Evolutionary conservation across 1,284 basidiomycete species (phyloP).

Genomic region (Exobasidium cylindrosporum): DNA sequence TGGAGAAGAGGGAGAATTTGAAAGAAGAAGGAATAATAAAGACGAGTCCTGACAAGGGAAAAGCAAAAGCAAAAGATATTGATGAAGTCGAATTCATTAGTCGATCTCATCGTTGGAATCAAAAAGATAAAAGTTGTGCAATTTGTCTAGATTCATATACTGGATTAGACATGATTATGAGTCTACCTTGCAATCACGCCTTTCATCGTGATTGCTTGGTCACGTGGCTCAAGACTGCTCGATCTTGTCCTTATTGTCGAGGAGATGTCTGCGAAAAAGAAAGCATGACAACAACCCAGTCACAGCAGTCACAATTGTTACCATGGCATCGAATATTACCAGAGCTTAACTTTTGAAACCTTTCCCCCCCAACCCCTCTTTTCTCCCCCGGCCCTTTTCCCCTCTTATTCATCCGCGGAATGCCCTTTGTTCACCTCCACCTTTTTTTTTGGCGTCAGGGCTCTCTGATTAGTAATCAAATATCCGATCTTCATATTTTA

Average conservation of each 20-base stretch:
- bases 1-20: neutral
- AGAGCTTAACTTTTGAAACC: neutral
- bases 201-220: neutral
- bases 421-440: too few species aligned
- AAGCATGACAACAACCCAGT: neutral
- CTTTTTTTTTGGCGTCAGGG: too few species aligned
- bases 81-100: neutral
- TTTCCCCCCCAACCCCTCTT: too few species aligned
- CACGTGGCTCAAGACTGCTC: slow-evolving; percentile 5
- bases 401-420: too few species aligned
- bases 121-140: slow-evolving; percentile 4
- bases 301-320: neutral
- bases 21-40: neutral
- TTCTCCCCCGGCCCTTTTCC: too few species aligned
- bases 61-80: neutral
- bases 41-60: slow-evolving; percentile 6
- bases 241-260: slow-evolving; percentile 1
- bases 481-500: too few species aligned
- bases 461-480: too few species aligned
- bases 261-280: neutral
- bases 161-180: slow-evolving; percentile 5
- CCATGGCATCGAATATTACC: neutral
- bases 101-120: neutral
- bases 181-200: slow-evolving; percentile 8
- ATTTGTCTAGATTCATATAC: slow-evolving; percentile 1